Base-by-base conservation (phyloP, 768 basidiomycete species). In the Phaffia australis region DNA sequence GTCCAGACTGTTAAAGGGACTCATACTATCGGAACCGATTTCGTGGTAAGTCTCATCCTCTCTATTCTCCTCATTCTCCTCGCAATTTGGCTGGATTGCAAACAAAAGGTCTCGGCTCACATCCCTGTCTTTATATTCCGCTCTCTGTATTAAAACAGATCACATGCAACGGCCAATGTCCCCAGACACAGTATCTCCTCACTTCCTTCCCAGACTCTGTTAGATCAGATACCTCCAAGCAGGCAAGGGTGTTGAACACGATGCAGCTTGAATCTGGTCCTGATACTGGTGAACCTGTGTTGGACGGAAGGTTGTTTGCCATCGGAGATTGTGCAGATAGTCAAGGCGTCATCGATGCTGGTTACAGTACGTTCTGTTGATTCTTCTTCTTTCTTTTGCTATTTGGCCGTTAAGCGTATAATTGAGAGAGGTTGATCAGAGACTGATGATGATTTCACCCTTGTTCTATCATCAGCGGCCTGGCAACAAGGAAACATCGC, bases 281-380 rank as follows among this genome's bases (percentile, higher is more conserved):
- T 4, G 66, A 29, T 2, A n/a, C 19, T 8, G 54, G 46, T 35
- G 63, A 46, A 30, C 30, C 67, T 1, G 35, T 47, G 21, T 55
- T 32, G 3, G 67, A 54, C 21, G 62, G 70, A 18, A 71, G 74
- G 62, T 69, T 75, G 48, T 77, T 75, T 57, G 75, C 76, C 9
- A 70, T 74, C 59, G 76, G 76, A 19, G 76, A 77, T 65, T 76
- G 75, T 54, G 74, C 75, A 0, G 72, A 75, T 49, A 74, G 74
- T 6, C 58, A 58, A 35, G 73, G 70, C 9, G 73, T 74, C 18
- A 75, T 77, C 63, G 73, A 75, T 69, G 76, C 76, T 27, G 76
- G 76, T n/a, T 76, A 75, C 69, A 75, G 67, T 69, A 27, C 56
- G 67, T 64, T 25, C 6, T 23, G 23, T 32, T 21, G 11, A 18